Conservation (phyloP, 2,329 filamentous ascomycete species). For the Tolypocladium amazonense region DNA sequence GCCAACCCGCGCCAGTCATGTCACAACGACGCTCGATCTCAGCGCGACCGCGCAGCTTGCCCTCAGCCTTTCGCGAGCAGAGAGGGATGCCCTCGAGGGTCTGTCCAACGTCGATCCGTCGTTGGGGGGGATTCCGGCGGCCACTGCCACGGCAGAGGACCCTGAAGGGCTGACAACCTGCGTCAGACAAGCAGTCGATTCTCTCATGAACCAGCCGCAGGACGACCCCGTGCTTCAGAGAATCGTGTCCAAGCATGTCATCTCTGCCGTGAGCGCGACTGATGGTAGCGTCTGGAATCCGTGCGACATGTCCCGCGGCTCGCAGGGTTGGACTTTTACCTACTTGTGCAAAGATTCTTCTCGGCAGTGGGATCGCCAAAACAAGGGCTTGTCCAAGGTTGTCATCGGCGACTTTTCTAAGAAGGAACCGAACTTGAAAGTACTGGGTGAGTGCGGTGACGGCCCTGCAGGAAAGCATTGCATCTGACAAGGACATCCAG, state of each 20-base stretch:
- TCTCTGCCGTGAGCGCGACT: constrained; percentile 27
- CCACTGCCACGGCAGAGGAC: constrained; percentile 3
- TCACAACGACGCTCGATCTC: constrained; percentile 36
- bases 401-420: constrained; percentile 39
- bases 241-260: constrained; percentile 37
- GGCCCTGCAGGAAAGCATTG: not conserved
- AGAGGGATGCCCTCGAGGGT: constrained; percentile 23
- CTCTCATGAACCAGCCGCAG: constrained; percentile 35
- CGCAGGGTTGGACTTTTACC: constrained; percentile 42
- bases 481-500: constrained; percentile 17
- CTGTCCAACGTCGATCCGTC: constrained; percentile 23
- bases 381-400: constrained; percentile 27
- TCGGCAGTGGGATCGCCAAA: constrained; percentile 38
- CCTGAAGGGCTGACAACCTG: constrained; percentile 17
- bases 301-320: constrained; percentile 29
- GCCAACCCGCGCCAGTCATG: constrained; percentile 37
- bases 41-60: constrained; percentile 31
- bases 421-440: constrained; percentile 33
- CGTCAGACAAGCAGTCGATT: constrained; percentile 32
- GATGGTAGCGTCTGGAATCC: constrained; percentile 40
- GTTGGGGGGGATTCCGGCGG: constrained; percentile 16
- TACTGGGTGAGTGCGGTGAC: constrained; percentile 27
- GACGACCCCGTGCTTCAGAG: constrained; percentile 38
- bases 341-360: constrained; percentile 44
- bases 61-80: constrained; percentile 24